Base-by-base conservation (phyloP, 2,329 filamentous ascomycete species). In the Paraphaeosphaeria sporulosa region DNA sequence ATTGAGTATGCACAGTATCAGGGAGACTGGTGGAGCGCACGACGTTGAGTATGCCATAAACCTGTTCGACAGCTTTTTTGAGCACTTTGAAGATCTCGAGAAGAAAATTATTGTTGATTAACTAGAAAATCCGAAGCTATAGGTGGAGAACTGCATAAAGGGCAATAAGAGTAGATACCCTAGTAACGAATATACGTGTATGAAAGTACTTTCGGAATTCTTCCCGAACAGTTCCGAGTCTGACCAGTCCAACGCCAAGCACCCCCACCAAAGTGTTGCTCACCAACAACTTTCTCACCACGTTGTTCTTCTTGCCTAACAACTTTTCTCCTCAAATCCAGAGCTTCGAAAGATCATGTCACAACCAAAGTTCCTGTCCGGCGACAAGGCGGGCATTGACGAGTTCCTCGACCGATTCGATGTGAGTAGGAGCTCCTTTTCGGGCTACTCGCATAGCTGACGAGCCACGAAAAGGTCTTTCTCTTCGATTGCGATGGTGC, bases 401-500 rank as follows among this genome's bases (percentile, higher is more conserved):
- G 89, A 90, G 54, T 99, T 99, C 76, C 83, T 99, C 62, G 90
- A 92, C 80, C 88, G 88, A 75, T 99, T 97, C 75, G 95, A 99
- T 83, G 95, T 97, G 81, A 80, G 93, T 84, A 68, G 44, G 69
- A 59, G 19, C 61, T 30, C 5, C 1, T 23, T 42, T 38, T n/a
- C 40, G 17, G 38, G 21, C 13, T 34, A 40, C 4, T 12, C 23
- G 12, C 57, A 17, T n/a, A 44, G 59, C 68, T 76, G 55, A 73
- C 72, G 57, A 57, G 17, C n/a, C 30, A 50, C 15, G 49, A 59
- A 23, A 48, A 96, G 93, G 89, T 92, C 38, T 98, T 99, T 75
- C 84, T 99, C 13, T 92, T 99, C 73, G 95, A 99, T 77, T 99
- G 95, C 81, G 95, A 99, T 87, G 95, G 94, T 96, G 83, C 56